phyloP scores from a whole-genome alignment of 495 filamentous ascomycete species.

The Penicillium parvum region DNA sequence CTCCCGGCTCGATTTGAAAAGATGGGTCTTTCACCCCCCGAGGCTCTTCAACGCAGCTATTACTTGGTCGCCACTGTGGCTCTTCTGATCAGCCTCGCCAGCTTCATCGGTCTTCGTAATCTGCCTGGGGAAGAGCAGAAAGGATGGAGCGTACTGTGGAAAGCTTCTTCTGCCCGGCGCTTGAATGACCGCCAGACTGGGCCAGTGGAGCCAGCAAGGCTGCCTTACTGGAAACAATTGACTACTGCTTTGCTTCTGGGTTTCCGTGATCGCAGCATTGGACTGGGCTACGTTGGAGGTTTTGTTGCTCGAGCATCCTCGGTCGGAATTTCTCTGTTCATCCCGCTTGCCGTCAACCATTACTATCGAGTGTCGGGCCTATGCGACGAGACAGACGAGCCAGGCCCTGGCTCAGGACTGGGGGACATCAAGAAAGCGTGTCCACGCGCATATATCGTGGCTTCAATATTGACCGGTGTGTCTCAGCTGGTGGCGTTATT shows the following conservation, averaged over 20 bases:
- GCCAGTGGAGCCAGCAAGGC: not conserved
- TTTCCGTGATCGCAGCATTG: conserved; percentile 68
- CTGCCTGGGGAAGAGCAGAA: conserved; percentile 76
- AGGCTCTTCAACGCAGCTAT: conserved; percentile 74
- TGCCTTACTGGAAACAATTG: conserved; percentile 44
- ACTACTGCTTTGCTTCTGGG: conserved; percentile 67
- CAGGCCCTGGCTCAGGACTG: conserved; percentile 45
- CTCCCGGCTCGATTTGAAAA: conserved; percentile 74
- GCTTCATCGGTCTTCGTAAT: conserved; percentile 74
- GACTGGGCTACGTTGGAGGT: conserved; percentile 84
- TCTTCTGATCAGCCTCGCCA: conserved; percentile 64
- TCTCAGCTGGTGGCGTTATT: conserved; percentile 83
- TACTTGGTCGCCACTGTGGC: conserved; percentile 77
- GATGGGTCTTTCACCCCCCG: conserved; percentile 56
- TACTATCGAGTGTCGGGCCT: conserved; percentile 80
- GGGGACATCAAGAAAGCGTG: conserved; percentile 75
- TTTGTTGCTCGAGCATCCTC: conserved; percentile 96
- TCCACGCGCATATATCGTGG: conserved; percentile 75
- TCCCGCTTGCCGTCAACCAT: conserved; percentile 85
- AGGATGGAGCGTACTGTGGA: conserved; percentile 51
- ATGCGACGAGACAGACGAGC: conserved; percentile 58
- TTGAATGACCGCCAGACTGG: not conserved
- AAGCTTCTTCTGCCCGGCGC: not conserved
- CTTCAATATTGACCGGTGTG: conserved; percentile 78
- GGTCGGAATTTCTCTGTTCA: conserved; percentile 89